A percentile compares a stretch with the other conserved stretches of the same genome.
These are phyloP conservation scores for Scedosporium apiospermum DNA, from an alignment of 2,329 filamentous ascomycete genomes.

Conservation along the genomic window DNA sequence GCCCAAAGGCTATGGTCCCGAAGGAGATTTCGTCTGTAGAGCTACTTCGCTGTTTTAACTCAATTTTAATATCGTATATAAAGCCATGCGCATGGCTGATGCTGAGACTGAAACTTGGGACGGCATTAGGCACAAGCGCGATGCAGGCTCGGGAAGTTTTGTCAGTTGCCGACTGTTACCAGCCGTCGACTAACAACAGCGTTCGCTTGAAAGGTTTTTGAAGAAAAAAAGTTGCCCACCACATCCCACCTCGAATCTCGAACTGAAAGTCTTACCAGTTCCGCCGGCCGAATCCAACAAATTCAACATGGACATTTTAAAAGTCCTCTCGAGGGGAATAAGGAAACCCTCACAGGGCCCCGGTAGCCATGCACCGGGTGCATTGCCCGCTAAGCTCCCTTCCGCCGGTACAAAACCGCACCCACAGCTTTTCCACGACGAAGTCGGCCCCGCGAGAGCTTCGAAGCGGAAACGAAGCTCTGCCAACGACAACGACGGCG, in stretches of 20 bases:
- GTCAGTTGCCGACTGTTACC: neutral
- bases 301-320: constrained; percentile 58
- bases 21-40: neutral
- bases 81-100: neutral
- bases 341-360: constrained; percentile 40
- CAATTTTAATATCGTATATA: neutral
- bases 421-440: constrained; percentile 61
- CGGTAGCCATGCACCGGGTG: constrained; percentile 17
- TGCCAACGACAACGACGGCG: constrained; percentile 21
- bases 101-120: neutral
- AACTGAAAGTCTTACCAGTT: neutral
- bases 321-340: constrained; percentile 60
- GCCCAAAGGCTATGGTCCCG: too few species aligned
- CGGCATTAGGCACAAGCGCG: too few species aligned
- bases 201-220: neutral
- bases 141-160: neutral
- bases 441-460: constrained; percentile 29
- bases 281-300: neutral
- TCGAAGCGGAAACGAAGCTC: constrained; percentile 46
- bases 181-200: neutral
- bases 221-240: neutral
- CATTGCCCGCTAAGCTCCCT: constrained; percentile 39
- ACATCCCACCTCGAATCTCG: neutral
- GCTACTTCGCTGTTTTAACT: neutral
- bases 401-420: constrained; percentile 55